Evolutionary conservation across 352 stramenopile species (phyloP), one percentile per base, ranked within the genome.

Genomic region (Albugo candida): DNA sequence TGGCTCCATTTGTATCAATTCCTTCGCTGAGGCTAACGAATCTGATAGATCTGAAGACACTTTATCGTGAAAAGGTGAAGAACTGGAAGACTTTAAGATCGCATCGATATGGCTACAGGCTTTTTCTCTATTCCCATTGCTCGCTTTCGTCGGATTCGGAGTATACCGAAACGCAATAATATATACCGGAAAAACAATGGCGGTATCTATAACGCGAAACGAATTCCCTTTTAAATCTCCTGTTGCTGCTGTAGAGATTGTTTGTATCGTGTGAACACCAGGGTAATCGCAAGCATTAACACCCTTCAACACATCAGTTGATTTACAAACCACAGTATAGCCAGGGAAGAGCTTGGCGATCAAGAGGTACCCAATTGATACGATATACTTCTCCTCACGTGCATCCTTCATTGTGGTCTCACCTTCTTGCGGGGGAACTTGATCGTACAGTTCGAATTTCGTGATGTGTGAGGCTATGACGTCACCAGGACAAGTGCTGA

Each of bases 301-400:
- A 21, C 59, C 45, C n/a, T 24, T 50, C 3, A 53, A 50, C 1
- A 57, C n/a, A 12, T 31, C 24, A 8, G 3, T 31, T 31, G 8
- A 31, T 31, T 8, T 8, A 31, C 24, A 31, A 3, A 10, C 3
- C 49, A 70, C 78, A 2, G 67, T 82, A 36, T 77, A 76, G 12
- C 79, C 79, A 20, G 79, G 67, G 45, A 92, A 92, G 0, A 84
- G 77, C 46, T 92, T 92, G n/a, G 74, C 72, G 13, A 89, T 67
- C 12, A 89, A 54, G 16, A 92, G 47, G 0, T 78, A 50, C 8
- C 63, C 62, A 55, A 59, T 1, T 60, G 66, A 10, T 5, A 21
- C 12, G 13, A 13, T 39, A 14, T 6, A 1, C 5, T 19, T 13
- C 10, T 43, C 8, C 24, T 31, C 24, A 31, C n/a, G n/a, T n/a